Base-by-base conservation (phyloP, 2,329 filamentous ascomycete genomes). In the Aspergillus eucalypticola region DNA sequence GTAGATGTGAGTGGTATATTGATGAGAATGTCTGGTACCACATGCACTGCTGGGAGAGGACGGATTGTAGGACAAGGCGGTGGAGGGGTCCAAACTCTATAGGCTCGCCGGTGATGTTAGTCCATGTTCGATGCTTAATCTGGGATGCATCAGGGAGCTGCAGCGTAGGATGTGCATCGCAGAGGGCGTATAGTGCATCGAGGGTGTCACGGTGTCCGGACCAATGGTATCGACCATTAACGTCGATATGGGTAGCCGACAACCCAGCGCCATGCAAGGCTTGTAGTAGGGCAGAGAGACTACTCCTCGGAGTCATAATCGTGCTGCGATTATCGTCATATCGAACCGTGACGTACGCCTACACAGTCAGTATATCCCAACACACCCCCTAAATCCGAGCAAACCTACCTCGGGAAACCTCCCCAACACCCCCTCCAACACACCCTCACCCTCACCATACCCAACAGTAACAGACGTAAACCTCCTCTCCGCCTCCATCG, bases 161-260 rank as follows among this genome's bases (percentile, higher is more conserved):
- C 3, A 67, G 41, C 3, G 49, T 35, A 8, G 38, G 19, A 10
- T 62, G 35, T 1, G 53, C 48, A 17, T 54, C 38, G 19, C 64
- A 67, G 25, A 67, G 59, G 2, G 57, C 21, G 3, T 60, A 39
- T 2, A 67, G n/a, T 0, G 49, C 54, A 11, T 39, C 32, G 2
- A 66, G 23, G 0, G 42, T 51, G 7, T 60, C 44, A 3, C 60
- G 35, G 17, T 67, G 57, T 3, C 60, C 64, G 8, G 53, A 6
- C 64, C 65, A 67, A 54, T 67, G 65, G 15, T 66, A 67, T 11
- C 65, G 62, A 0, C 65, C 65, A 19, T 66, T 67, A 54, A 66
- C 64, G 3, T 63, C 59, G 6, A 67, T 58, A 15, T 56, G 60
- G 3, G 38, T 59, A 2, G 62, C 59, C 8, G 41, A 27, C 17